Percentiles rank a stretch among this genome's conserved stretches.
These are phyloP conservation scores for Penicillium silybi DNA, from an alignment of 495 filamentous ascomycete genomes.

Conservation along the genomic window DNA sequence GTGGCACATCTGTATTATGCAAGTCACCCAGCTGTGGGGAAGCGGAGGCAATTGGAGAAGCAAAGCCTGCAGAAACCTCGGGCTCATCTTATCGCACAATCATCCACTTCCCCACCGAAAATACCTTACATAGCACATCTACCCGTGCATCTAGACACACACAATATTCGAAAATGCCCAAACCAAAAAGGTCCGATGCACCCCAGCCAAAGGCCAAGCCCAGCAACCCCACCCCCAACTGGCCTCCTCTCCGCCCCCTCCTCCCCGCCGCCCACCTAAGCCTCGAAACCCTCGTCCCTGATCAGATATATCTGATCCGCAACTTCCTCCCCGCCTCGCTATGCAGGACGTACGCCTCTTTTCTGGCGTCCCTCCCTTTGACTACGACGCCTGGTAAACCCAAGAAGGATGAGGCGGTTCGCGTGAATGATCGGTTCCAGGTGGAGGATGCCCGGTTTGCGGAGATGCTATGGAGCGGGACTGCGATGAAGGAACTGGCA, in stretches of 20 bases:
- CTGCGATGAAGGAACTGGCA: slow-evolving; percentile 31
- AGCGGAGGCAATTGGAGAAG: slow-evolving; percentile 2
- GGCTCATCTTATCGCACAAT: slow-evolving; percentile 7
- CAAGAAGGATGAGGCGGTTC: slow-evolving; percentile 77
- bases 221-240: slow-evolving; percentile 48
- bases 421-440: slow-evolving; percentile 91
- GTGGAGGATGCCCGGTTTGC: slow-evolving; percentile 74
- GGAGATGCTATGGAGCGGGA: slow-evolving; percentile 62
- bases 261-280: slow-evolving; percentile 63
- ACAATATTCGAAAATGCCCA: slow-evolving; percentile 15
- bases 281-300: slow-evolving; percentile 52
- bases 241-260: slow-evolving; percentile 74
- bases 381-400: slow-evolving; percentile 79
- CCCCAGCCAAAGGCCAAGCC: slow-evolving; percentile 10
- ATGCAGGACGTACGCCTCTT: slow-evolving; percentile 77
- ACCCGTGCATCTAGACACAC: slow-evolving; percentile 9
- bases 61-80: slow-evolving; percentile 3
- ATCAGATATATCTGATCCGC: slow-evolving; percentile 72
- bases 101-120: slow-evolving; percentile 3
- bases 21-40: slow-evolving; percentile 1
- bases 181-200: slow-evolving; percentile 20
- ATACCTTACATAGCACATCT: slow-evolving; percentile 4
- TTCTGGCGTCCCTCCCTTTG: slow-evolving; percentile 70
- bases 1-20: neutral
- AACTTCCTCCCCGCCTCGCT: slow-evolving; percentile 76